Evolutionary conservation across 1,284 basidiomycete genomes (phyloP).

Genomic region (Tilletia caries): DNA sequence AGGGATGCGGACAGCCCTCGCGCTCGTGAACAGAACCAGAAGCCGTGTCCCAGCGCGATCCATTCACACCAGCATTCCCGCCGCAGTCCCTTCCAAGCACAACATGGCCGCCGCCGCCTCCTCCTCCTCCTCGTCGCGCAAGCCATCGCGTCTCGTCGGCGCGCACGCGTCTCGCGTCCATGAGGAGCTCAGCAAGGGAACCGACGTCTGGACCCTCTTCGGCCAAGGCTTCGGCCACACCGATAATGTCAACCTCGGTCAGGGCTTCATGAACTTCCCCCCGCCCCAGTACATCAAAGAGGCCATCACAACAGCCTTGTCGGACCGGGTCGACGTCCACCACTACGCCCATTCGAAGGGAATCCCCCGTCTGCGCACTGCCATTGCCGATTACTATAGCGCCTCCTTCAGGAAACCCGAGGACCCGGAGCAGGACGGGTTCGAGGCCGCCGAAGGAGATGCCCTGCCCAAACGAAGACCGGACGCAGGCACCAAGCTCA

Average conservation of each 20-base stretch:
- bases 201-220: slow-evolving; percentile 52
- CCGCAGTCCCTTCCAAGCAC: too few relatives aligned
- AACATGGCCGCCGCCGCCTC: not conserved
- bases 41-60: too few relatives aligned
- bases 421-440: slow-evolving; percentile 28
- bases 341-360: slow-evolving; percentile 52
- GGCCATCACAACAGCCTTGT: slow-evolving; percentile 24
- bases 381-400: slow-evolving; percentile 38
- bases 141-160: slow-evolving; percentile 8
- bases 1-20: too few relatives aligned
- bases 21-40: too few relatives aligned
- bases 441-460: slow-evolving; percentile 18
- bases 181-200: slow-evolving; percentile 35
- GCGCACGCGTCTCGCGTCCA: slow-evolving; percentile 28
- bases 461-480: slow-evolving; percentile 25
- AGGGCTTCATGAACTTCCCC: slow-evolving; percentile 53
- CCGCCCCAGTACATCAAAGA: slow-evolving; percentile 44
- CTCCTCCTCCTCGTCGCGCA: not conserved
- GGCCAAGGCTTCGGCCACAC: slow-evolving; percentile 46
- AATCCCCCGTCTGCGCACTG: slow-evolving; percentile 38
- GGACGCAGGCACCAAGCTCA: slow-evolving; percentile 64
- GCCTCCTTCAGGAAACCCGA: slow-evolving; percentile 31
- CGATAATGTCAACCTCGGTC: slow-evolving; percentile 48
- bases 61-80: too few relatives aligned
- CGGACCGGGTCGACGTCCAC: slow-evolving; percentile 42